Evolutionary conservation across 768 basidiomycete genomes (phyloP).

Genomic region (Termitomyces sp.): DNA sequence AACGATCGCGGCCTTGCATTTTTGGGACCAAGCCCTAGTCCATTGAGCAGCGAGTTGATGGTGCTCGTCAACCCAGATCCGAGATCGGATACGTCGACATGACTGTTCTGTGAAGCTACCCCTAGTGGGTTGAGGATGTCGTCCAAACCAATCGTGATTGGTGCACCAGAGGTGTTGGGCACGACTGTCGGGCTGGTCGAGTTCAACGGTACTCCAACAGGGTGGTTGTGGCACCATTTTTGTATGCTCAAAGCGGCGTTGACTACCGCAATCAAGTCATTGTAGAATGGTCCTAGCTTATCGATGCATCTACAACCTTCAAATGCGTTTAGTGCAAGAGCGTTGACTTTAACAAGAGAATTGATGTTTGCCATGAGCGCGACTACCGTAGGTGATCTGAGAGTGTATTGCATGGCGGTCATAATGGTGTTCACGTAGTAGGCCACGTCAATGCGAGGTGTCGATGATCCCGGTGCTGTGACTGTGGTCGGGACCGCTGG

Average conservation of each 20-base stretch:
- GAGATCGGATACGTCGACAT: conserved; percentile 1
- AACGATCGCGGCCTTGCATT: conserved; percentile 2
- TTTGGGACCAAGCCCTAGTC: conserved; percentile 4
- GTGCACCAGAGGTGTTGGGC: conserved; percentile 3
- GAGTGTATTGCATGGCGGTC: conserved; percentile 14
- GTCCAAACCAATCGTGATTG: conserved; percentile 10
- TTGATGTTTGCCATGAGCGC: conserved; percentile 16
- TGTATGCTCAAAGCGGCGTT: conserved; percentile 11
- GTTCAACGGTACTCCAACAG: conserved; percentile 1
- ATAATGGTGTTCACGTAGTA: conserved; percentile 17
- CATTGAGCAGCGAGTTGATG: conserved; percentile 2
- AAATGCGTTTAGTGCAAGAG: conserved; percentile 15
- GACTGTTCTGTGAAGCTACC: conserved; percentile 4
- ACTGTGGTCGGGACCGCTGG: background rate
- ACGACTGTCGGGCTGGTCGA: background rate
- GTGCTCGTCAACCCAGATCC: background rate
- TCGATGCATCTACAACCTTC: conserved; percentile 17
- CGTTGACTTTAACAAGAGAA: conserved; percentile 16
- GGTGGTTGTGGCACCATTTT: conserved; percentile 12
- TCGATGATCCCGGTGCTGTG: background rate
- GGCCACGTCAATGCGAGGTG: conserved; percentile 10
- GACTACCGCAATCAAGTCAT: conserved; percentile 16
- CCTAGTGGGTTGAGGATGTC: conserved; percentile 4
- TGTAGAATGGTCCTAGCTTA: conserved; percentile 12
- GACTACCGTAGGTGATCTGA: conserved; percentile 18